These are phyloP conservation scores for Penstemon newberryi DNA, from an alignment of 257 asterid species.

Conservation along the genomic window DNA sequence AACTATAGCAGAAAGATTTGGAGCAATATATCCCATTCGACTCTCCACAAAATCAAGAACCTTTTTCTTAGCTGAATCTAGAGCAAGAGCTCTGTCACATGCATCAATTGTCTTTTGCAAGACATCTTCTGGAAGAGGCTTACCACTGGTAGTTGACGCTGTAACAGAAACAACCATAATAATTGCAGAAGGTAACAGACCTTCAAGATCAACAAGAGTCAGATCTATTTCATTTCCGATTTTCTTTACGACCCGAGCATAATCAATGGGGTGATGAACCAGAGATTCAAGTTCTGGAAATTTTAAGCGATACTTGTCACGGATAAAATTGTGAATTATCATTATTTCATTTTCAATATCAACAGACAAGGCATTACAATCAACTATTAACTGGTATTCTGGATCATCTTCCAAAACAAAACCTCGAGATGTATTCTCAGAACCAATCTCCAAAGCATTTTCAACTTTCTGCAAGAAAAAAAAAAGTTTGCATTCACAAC, in stretches of 20 bases:
- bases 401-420: conserved; percentile 88
- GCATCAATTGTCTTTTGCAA: conserved; percentile 84
- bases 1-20: conserved; percentile 90
- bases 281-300: conserved; percentile 96
- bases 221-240: conserved; percentile 86
- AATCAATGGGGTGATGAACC: conserved; percentile 95
- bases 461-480: conserved; percentile 77
- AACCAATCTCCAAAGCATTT: conserved; percentile 70
- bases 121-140: conserved; percentile 91
- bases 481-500: conserved; percentile 16
- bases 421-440: conserved; percentile 53
- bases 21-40: conserved; percentile 95
- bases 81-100: conserved; percentile 84
- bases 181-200: conserved; percentile 88
- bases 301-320: conserved; percentile 89
- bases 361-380: conserved; percentile 85
- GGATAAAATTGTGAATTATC: conserved; percentile 89
- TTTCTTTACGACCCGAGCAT: conserved; percentile 89
- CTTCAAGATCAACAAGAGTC: conserved; percentile 95
- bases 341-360: conserved; percentile 92
- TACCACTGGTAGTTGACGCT: conserved; percentile 98
- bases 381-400: conserved; percentile 91
- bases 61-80: conserved; percentile 80
- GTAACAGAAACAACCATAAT: conserved; percentile 97
- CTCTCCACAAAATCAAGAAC: conserved; percentile 97